Evolutionary conservation across 228 moss, liverwort and hornwort species (phyloP), one percentile per base, ranked within the genome.

Genomic region (Sphagnum magellanicum): DNA sequence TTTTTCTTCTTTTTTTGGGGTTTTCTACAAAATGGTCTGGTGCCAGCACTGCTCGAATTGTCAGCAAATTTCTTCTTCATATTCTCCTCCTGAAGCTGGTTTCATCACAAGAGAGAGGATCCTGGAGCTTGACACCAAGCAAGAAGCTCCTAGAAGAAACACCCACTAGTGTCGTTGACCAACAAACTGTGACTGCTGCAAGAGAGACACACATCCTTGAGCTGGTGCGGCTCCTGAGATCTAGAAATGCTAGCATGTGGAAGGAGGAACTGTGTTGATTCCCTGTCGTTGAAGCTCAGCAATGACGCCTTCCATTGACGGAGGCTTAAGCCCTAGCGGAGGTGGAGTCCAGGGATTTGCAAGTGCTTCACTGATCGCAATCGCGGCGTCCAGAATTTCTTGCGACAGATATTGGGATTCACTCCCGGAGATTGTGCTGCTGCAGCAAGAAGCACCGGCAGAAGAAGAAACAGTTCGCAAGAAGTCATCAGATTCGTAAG

Each of bases 261-360:
- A 82, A 15, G 91, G 91, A 10, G 93, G 93, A 71, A 91, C 88
- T 16, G 91, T 90, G 68, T 98, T 93, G 70, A 98, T 93, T 61
- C 97, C 97, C 76, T 98, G 97, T 10, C 91, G 90, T 68, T 90
- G 87, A 52, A 98, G 83, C 78, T 98, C 97, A 47, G 97, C 91
- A 59, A 98, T 98, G 8, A 98, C 97, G 53, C 88, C 88, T 71
- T 98, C 97, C 93, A 98, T 90, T 7, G 91, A 93, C 8, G 97
- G 97, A 0, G 97, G 93, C 81, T 98, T 98, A 65, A 98, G 70
- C 60, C 97, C 97, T 13, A 93, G 68, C 4, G 97, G 97, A 10
- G 93, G 84, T 14, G 97, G 97, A 53, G 91, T 98, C 84, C 88
- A 98, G 6, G 97, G 97, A 53, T 98, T 98, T 6, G 91, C 91